Evolutionary conservation across 371 early-diverging fungal species (phyloP), one percentile per base, ranked within the genome.

Genomic region (Rhizopus stolonifer): DNA sequence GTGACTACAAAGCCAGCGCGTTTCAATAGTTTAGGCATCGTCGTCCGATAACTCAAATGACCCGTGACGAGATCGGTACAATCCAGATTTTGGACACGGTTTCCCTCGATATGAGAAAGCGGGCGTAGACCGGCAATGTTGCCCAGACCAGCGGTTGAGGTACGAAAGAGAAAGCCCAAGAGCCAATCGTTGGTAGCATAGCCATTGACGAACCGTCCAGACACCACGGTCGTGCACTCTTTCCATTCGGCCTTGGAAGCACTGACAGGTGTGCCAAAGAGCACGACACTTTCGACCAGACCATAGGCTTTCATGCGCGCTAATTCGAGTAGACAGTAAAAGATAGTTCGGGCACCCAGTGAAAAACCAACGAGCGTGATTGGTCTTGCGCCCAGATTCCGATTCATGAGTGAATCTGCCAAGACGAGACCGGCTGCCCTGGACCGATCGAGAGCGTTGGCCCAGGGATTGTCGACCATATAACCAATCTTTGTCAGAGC

Each of bases 401-500:
- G 84, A 54, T 89, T 84, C 58, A 87, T 77, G 10, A 95, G 50
- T 6, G 85, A 70, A 38, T 95, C 94, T 6, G 91, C 91, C 31
- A 90, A 69, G 13, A 94, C 79, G 19, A 91, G 78, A 1, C 96
- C 96, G 0, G 95, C 93, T 46, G 89, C 81, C 34, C 84, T 73
- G 13, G 95, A 93, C 36, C 92, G 85, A 54, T 87, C 89, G 32
- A 94, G 69, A 14, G 89, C 93, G 47, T 84, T 90, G 18, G 90
- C 90, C 98, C 98, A 97, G 3, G 98, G 98, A 65, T 96, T 97
- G 61, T 97, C 98, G 24, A 97, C 83, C 62, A 94, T 75, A 56
- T 94, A 95, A 0, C 90, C 93, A 15, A 96, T 70, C 60, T 95
- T 95, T 52, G 93, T 82, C 49, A 92, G 61, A 50, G 93, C 91